Conservation (phyloP, 2,329 filamentous ascomycete genomes). For the Rutstroemia sp. region DNA sequence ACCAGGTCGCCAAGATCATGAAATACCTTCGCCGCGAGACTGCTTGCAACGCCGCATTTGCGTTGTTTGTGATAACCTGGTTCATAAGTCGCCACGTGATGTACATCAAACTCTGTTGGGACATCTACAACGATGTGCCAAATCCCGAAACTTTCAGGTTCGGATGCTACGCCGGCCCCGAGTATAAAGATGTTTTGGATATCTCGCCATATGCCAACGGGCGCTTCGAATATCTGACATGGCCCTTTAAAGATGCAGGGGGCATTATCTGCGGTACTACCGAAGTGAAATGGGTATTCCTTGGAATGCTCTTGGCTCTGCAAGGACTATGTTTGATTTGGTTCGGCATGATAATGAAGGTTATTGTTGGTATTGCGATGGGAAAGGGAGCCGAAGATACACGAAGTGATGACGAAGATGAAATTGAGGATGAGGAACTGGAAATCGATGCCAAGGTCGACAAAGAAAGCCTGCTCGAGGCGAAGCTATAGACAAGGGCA, state of each 20-base stretch:
- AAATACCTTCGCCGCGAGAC: background rate
- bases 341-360: background rate
- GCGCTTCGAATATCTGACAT: background rate
- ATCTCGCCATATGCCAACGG: background rate
- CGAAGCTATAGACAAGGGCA: background rate
- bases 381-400: background rate
- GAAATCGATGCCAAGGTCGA: background rate
- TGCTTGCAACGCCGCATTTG: background rate
- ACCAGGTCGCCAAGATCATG: background rate
- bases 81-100: background rate
- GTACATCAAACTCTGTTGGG: background rate
- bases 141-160: background rate
- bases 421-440: background rate
- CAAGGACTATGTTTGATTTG: background rate
- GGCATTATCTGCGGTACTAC: background rate
- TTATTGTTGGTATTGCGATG: background rate
- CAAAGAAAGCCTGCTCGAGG: background rate
- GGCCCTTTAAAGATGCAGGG: background rate
- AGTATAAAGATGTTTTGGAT: background rate
- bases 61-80: background rate
- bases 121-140: background rate
- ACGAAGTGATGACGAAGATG: background rate
- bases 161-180: background rate
- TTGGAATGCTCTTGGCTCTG: background rate
- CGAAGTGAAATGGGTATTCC: background rate